Percentiles rank a stretch among this genome's conserved stretches.
These are phyloP conservation scores for Colletotrichum tabaci DNA, from an alignment of 2,329 filamentous ascomycete genomes.

Conservation along the genomic window DNA sequence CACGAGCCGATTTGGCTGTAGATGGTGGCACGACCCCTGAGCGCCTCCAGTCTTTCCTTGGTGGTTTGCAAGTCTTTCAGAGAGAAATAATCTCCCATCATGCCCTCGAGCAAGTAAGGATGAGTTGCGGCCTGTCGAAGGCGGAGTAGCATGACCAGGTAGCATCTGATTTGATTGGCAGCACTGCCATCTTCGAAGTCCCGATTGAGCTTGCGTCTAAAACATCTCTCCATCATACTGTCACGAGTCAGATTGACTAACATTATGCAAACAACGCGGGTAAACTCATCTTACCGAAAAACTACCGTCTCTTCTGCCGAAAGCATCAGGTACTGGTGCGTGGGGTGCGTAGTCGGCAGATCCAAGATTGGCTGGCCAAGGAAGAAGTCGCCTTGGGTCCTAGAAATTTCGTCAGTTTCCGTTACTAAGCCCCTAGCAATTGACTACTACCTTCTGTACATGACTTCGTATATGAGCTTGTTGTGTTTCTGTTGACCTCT, in stretches of 20 bases:
- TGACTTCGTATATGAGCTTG: slow-evolving; percentile 23
- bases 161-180: not conserved
- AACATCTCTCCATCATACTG: slow-evolving; percentile 26
- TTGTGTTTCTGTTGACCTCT: not conserved
- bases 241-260: not conserved
- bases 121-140: slow-evolving; percentile 49
- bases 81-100: slow-evolving; percentile 16
- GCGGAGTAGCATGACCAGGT: slow-evolving; percentile 15
- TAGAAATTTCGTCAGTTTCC: slow-evolving; percentile 14
- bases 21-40: not conserved
- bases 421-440: too few species aligned
- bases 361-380: slow-evolving; percentile 47
- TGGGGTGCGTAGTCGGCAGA: slow-evolving; percentile 41
- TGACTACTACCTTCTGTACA: slow-evolving; percentile 23
- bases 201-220: not conserved
- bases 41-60: not conserved
- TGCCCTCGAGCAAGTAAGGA: slow-evolving; percentile 47
- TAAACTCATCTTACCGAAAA: slow-evolving; percentile 43
- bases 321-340: slow-evolving; percentile 46
- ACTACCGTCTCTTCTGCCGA: slow-evolving; percentile 48
- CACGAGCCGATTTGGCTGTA: slow-evolving; percentile 30
- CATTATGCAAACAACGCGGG: fast-evolving
- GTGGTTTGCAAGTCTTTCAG: not conserved
- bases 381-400: slow-evolving; percentile 50
- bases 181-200: not conserved